phyloP scores from a whole-genome alignment of 2,329 filamentous ascomycete species.

The Alternaria gaisen region DNA sequence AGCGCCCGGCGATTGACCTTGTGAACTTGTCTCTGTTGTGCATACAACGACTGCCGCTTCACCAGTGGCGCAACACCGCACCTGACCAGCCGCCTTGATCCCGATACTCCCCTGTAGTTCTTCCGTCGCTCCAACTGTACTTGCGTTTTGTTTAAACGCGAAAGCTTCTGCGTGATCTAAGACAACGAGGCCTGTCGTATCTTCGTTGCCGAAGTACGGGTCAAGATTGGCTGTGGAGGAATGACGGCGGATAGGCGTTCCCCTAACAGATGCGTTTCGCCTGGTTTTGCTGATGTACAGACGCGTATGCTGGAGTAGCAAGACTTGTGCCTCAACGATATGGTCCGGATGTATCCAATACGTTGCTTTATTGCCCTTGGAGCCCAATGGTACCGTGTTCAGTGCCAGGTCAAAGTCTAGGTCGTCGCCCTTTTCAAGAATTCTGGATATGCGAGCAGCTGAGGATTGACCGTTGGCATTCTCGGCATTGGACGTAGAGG shows the following conservation, averaged over 20 bases:
- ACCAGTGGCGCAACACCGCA: constrained; percentile 47
- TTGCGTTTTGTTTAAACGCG: constrained; percentile 55
- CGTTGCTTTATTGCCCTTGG: constrained; percentile 56
- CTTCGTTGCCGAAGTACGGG: constrained; percentile 41
- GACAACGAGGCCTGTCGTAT: constrained; percentile 55
- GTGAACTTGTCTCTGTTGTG: constrained; percentile 21
- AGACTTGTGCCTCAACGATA: constrained; percentile 62
- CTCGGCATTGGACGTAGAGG: constrained; percentile 19
- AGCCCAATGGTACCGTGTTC: constrained; percentile 57
- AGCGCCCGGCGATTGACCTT: constrained; percentile 19
- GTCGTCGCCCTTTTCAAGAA: constrained; percentile 52
- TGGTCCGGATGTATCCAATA: constrained; percentile 66
- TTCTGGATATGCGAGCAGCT: constrained; percentile 50
- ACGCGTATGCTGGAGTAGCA: constrained; percentile 60
- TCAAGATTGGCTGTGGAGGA: constrained; percentile 37
- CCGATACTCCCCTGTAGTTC: constrained; percentile 41
- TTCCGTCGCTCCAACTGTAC: constrained; percentile 55
- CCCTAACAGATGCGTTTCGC: constrained; percentile 26
- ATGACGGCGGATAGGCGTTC: constrained; percentile 37
- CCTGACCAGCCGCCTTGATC: constrained; percentile 44
- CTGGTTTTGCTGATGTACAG: constrained; percentile 45
- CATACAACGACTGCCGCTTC: constrained; percentile 45
- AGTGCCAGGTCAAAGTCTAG: constrained; percentile 61
- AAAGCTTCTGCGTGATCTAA: constrained; percentile 60
- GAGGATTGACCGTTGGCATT: constrained; percentile 30